Base-by-base conservation (phyloP, 352 stramenopile genomes). In the Phytophthora constricta region DNA sequence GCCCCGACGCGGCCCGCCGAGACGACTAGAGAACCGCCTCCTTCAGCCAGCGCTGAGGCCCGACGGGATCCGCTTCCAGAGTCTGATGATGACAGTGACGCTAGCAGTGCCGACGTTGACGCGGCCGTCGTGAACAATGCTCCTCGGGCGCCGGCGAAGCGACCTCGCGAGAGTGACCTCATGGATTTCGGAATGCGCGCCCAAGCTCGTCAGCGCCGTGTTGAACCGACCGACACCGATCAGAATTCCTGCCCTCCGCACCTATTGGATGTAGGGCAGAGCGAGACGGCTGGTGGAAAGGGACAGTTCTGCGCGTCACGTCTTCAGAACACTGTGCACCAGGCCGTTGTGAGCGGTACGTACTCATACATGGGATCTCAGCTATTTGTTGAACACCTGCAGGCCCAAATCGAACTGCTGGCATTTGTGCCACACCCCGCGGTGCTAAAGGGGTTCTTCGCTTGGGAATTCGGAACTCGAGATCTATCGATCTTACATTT, bases 311-410 rank as follows among this genome's bases (percentile, higher is more conserved):
- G 53, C 2, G 20, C 53, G 20, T 45, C 39, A 26, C 19, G 16
- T 16, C 20, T 52, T 7, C 41, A 61, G n/a, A 34, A 52, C 22
- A 51, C 22, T 26, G 31, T 59, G 7, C 58, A 66, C 27, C 34
- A 66, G 41, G 19, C 48, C 1, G 34, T 66, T 26, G 42, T 54
- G 5, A 53, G 59, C 48, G 58, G 58, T 66, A 66, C 47, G 41
- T 66, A 52, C 37, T 27, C 37, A 3, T 1, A 39, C 23, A 43
- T 59, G 25, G 19, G 17, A 0, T 22, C 41, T 9, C 48, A 66
- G 23, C 9, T 59, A 17, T 59, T 54, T 58, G 28, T 59, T 43
- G 58, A 66, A 33, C 49, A 59, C 37, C 16, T 66, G 27, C 48
- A 59, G 58, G 33, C 27, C 11, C 48, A 65, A 28, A 46, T 23